A percentile compares a stretch with the other conserved stretches of the same genome.
These are phyloP conservation scores for Pyronema domesticum DNA, from an alignment of 495 filamentous ascomycete genomes.

Conservation along the genomic window DNA sequence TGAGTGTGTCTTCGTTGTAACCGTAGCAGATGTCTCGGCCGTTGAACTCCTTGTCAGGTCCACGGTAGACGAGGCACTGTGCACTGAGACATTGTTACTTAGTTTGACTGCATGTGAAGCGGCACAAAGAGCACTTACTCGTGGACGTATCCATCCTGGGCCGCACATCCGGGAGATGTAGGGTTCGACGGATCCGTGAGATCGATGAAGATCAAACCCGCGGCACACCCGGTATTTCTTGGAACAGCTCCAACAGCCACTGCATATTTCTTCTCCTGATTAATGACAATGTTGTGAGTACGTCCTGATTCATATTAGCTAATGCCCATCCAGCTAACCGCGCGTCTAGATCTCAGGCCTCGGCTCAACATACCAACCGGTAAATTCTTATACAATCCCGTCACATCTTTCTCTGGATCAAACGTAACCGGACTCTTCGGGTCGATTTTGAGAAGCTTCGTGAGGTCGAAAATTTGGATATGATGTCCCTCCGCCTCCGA, in stretches of 20 bases:
- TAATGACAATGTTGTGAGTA: slow-evolving; percentile 36
- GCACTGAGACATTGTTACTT: slow-evolving; percentile 19
- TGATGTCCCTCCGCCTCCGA: slow-evolving; percentile 33
- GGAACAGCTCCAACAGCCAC: slow-evolving; percentile 35
- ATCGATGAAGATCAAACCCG: slow-evolving; percentile 40
- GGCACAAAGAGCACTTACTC: slow-evolving; percentile 17
- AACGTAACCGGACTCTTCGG: slow-evolving; percentile 14
- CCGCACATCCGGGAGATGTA: slow-evolving; percentile 34
- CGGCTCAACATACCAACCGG: slow-evolving; percentile 21
- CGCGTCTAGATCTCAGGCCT: slow-evolving; percentile 1
- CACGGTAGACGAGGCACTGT: slow-evolving; percentile 41
- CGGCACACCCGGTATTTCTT: slow-evolving; percentile 30
- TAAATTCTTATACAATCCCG: slow-evolving; percentile 23
- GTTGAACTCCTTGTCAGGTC: slow-evolving; percentile 35
- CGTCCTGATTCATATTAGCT: slow-evolving; percentile 19
- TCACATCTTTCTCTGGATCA: slow-evolving; percentile 26
- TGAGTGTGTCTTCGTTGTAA: slow-evolving; percentile 31
- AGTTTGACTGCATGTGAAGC: neutral
- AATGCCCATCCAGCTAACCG: too few relatives aligned
- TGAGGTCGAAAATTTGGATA: slow-evolving; percentile 38
- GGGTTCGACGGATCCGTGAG: slow-evolving; percentile 33
- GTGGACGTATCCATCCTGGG: slow-evolving; percentile 41
- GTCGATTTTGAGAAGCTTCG: slow-evolving; percentile 6
- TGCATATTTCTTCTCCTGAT: slow-evolving; percentile 35
- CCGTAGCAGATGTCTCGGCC: slow-evolving; percentile 41